These are phyloP conservation scores for Pseudogymnoascus sp. DNA, from an alignment of 2,329 filamentous ascomycete genomes.

Conservation along the genomic window DNA sequence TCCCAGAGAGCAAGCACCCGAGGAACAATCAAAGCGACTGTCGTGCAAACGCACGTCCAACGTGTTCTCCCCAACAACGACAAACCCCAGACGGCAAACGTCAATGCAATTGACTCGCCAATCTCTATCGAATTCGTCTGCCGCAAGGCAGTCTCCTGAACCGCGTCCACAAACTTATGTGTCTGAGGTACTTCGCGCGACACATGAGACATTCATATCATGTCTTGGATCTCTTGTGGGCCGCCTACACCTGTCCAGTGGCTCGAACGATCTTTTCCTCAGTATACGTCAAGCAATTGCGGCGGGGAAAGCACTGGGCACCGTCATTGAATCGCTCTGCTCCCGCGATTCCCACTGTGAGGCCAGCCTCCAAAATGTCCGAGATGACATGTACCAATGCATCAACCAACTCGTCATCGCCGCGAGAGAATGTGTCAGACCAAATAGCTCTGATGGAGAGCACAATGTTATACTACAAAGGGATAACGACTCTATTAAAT, in stretches of 20 bases:
- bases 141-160: slow-evolving; percentile 38
- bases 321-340: slow-evolving; percentile 74
- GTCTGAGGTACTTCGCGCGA: slow-evolving; percentile 69
- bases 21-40: slow-evolving; percentile 24
- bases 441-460: slow-evolving; percentile 55
- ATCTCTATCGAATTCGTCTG: slow-evolving; percentile 58
- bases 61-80: slow-evolving; percentile 16
- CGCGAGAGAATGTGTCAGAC: slow-evolving; percentile 68
- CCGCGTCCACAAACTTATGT: slow-evolving; percentile 58
- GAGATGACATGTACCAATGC: slow-evolving; percentile 67
- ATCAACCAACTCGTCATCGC: slow-evolving; percentile 74
- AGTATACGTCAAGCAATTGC: slow-evolving; percentile 77
- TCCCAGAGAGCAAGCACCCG: slow-evolving; percentile 17
- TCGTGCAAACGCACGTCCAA: slow-evolving; percentile 23
- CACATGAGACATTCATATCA: slow-evolving; percentile 82
- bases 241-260: slow-evolving; percentile 78
- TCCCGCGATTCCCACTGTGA: slow-evolving; percentile 64
- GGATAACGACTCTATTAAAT: slow-evolving; percentile 65
- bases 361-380: slow-evolving; percentile 57
- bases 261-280: slow-evolving; percentile 69
- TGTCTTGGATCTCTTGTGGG: slow-evolving; percentile 91
- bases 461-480: slow-evolving; percentile 75
- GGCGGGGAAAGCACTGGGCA: slow-evolving; percentile 70
- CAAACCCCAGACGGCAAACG: slow-evolving; percentile 17
- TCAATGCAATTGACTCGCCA: slow-evolving; percentile 22